Base-by-base conservation (phyloP, 2,329 filamentous ascomycete genomes). In the Colletotrichum spinosum region DNA sequence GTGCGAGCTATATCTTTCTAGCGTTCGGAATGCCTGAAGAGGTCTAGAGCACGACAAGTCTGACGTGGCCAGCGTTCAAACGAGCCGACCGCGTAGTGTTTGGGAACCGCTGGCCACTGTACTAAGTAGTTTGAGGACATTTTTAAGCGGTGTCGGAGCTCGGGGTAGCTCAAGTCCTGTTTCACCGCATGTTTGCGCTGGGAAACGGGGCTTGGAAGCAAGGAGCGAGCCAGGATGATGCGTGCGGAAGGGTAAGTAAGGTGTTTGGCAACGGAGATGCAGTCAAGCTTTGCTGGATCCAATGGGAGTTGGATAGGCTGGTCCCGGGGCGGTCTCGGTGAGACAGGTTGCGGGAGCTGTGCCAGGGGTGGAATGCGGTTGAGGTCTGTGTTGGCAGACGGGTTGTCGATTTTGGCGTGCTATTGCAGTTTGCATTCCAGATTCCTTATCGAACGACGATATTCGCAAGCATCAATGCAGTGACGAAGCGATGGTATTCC, bases 101-200 rank as follows among this genome's bases (percentile, higher is more conserved):
- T 25, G 25, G 25, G 25, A 25, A 25, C 25, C 25, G 25, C 25
- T 25, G 25, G 25, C 4, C 25, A 25, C 25, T 25, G 25, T 17
- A 17, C 17, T 17, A 2, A 17, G 17, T 25, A 25, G 25, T 25
- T 25, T 25, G 4, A 25, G 5, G 25, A 25, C 25, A 25, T 62
- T 52, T 34, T 17, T 52, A 41, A 63, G 60, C 60, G 38, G 39
- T 46, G 54, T 51, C 48, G 48, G 48, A 39, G 41, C 48, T 59
- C 25, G 34, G 48, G 55, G 25, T 25, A 25, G 25, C 25, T 25
- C 25, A 25, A 25, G 25, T 52, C 34, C 48, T 52, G 60, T 63
- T 63, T 63, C 60, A 63, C 60, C 60, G 60, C 60, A 63, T 63
- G 41, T 63, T 59, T 25, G 52, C 9, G 39, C 10, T 10, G 11